Base-by-base conservation (phyloP, 441 rosid genomes). In the Gossypium trilobum region DNA sequence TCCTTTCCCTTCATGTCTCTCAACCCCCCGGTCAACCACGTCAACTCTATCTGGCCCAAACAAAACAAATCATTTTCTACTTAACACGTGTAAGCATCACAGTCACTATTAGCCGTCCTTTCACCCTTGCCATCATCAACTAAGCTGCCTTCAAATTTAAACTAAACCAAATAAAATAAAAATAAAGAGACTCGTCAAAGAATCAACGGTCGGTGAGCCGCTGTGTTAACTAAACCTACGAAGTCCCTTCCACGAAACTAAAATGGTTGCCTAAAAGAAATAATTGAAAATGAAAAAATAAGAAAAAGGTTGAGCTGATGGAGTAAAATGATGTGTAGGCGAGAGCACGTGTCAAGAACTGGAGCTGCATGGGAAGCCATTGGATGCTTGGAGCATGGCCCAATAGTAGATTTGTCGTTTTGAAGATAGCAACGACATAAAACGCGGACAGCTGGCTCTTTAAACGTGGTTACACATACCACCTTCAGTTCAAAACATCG, bases 191-290 rank as follows among this genome's bases (percentile, higher is more conserved):
- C 75, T 0, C 6, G 73, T 79, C 71, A 52, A 76, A 5, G 52
- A 44, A 55, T 77, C 62, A 13, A 57, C 75, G 77, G 83, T 78
- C 77, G 79, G 78, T 68, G 82, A 78, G 75, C 77, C 74, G 51
- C 83, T 0, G 69, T 48, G 68, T 50, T 73, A 59, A 65, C 65
- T 17, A 14, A 65, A 2, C 69, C 14, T 33, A 33, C 6, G 39
- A 33, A 5, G 39, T 33, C 39, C 39, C 39, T 33, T 6, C 39
- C 39, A 33, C 39, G 39, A 33, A 33, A 33, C 56, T 51, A 5
- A 51, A 16, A 16, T 51, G 71, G 71, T 1, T 33, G 23, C 42
- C 14, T 14, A 67, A 48, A 66, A 66, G 39, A 66, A 66, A 3
- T n/a, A n/a, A 66, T 66, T 23, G 10, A 52, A 51, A 13, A 51